phyloP scores from a whole-genome alignment of 2,329 filamentous ascomycete species.

The Hypoxylon sp. region DNA sequence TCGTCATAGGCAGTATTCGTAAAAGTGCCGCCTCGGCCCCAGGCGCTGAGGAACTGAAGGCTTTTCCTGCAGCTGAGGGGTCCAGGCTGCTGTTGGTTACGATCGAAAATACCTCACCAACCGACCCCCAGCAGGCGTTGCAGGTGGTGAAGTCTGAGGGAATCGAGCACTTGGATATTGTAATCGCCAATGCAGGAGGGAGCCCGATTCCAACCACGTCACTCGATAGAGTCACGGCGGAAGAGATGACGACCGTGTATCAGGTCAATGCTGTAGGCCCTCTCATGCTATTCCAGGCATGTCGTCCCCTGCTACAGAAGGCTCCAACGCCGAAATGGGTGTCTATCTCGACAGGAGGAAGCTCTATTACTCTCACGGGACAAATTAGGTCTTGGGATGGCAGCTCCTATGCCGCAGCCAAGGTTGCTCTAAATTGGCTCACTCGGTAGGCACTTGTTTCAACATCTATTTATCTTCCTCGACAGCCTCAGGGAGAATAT shows the following conservation, averaged over 20 bases:
- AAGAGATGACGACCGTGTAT: constrained; percentile 49
- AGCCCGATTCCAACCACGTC: constrained; percentile 44
- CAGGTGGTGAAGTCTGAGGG: constrained; percentile 48
- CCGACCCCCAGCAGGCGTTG: constrained; percentile 51
- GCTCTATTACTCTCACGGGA: constrained; percentile 47
- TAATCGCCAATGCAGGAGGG: constrained; percentile 59
- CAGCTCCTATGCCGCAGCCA: constrained; percentile 53
- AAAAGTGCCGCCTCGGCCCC: constrained; percentile 45
- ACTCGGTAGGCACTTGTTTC: constrained; percentile 42
- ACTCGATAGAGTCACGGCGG: constrained; percentile 52
- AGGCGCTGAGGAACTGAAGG: constrained; percentile 49
- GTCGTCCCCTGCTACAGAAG: constrained; percentile 53
- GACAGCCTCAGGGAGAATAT: neutral
- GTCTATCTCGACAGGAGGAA: constrained; percentile 52
- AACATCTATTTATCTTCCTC: neutral
- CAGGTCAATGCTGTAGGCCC: constrained; percentile 53
- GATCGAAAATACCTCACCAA: constrained; percentile 51
- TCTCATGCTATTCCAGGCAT: constrained; percentile 55
- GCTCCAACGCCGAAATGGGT: constrained; percentile 53
- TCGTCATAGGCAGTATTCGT: constrained; percentile 59
- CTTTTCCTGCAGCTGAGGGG: constrained; percentile 49
- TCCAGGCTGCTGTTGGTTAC: constrained; percentile 54
- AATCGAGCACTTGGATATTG: constrained; percentile 54
- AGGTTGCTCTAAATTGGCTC: constrained; percentile 54
- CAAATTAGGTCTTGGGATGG: constrained; percentile 34